phyloP scores from a whole-genome alignment of 2,329 filamentous ascomycete species.

The Thielaviopsis populi region DNA sequence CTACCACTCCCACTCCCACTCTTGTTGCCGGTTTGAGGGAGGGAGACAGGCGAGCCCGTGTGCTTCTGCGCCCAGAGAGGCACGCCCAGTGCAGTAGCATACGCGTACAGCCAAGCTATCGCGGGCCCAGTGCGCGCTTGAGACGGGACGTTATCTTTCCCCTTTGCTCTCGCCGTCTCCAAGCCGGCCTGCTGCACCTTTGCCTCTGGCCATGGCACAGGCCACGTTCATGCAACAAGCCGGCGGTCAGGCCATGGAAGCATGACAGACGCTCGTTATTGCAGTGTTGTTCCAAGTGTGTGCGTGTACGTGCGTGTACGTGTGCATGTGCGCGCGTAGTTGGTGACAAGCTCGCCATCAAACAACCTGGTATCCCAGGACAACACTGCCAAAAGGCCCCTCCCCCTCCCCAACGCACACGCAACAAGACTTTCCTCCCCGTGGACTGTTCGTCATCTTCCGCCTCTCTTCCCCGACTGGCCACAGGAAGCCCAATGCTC shows the following conservation, averaged over 20 bases:
- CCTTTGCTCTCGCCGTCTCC: no score
- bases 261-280: not conserved
- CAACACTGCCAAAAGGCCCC: not conserved
- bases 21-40: no score
- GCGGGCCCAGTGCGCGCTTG: no score
- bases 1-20: no score
- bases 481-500: not conserved
- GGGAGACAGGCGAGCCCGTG: no score
- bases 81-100: no score
- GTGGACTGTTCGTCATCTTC: not conserved
- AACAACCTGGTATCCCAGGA: not conserved
- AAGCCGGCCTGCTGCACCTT: not conserved
- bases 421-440: no score
- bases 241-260: not conserved
- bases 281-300: not conserved
- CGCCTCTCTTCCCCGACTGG: not conserved
- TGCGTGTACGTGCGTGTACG: not conserved
- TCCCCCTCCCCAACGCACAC: not conserved
- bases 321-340: not conserved
- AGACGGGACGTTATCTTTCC: no score
- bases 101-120: no score
- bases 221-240: not conserved
- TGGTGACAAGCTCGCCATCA: not conserved
- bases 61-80: no score
- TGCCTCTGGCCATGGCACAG: not conserved